Evolutionary conservation across 805 yeast genomes (phyloP).

Genomic region (Lachancea mirantina): DNA sequence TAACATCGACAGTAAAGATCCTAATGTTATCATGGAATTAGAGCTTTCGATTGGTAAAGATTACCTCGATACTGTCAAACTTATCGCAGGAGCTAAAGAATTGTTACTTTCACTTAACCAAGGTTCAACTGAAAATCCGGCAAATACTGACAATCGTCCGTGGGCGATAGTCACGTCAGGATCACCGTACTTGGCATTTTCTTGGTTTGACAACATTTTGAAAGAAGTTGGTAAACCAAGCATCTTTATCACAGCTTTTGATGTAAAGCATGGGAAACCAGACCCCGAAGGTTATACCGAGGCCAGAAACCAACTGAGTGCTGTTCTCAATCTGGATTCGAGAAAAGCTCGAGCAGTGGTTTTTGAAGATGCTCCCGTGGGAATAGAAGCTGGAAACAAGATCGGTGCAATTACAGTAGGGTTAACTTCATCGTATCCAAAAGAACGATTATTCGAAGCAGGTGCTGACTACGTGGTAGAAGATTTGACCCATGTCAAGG

Average conservation of each 20-base stretch:
- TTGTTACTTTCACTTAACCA: constrained; percentile 44
- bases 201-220: constrained; percentile 55
- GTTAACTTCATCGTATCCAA: constrained; percentile 63
- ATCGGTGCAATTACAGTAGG: constrained; percentile 75
- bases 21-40: constrained; percentile 42
- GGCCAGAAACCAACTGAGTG: constrained; percentile 51
- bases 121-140: constrained; percentile 12
- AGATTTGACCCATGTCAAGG: constrained; percentile 40
- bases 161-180: constrained; percentile 87
- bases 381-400: constrained; percentile 66
- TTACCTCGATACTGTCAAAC: constrained; percentile 57
- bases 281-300: constrained; percentile 68
- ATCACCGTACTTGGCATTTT: constrained; percentile 58
- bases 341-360: constrained; percentile 40
- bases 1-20: constrained; percentile 51
- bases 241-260: constrained; percentile 71
- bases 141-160: constrained; percentile 32
- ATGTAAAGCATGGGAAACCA: constrained; percentile 69
- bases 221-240: constrained; percentile 55
- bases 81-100: constrained; percentile 64
- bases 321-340: constrained; percentile 20
- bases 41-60: constrained; percentile 59
- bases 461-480: constrained; percentile 77
- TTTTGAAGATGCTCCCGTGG: constrained; percentile 84
- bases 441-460: constrained; percentile 53